Base-by-base conservation (phyloP, 345 rosid genomes). In the Dipteronia dyeriana region DNA sequence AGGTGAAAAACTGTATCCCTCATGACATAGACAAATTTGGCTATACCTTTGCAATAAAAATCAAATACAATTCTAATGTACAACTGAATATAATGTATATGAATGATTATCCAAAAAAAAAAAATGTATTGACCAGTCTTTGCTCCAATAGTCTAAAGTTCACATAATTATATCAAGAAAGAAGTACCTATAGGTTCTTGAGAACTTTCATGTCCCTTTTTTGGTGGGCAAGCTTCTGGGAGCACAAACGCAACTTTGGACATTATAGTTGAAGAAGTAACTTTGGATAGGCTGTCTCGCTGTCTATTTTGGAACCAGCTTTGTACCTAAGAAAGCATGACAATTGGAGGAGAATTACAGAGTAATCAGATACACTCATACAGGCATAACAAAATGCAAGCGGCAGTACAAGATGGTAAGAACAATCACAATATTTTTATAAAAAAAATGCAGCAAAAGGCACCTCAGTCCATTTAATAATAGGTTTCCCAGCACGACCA, bases 401-500 rank as follows among this genome's bases (percentile, higher is more conserved):
- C 31, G 22, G 56, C 45, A 66, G n/a, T 9, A 23, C 7, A 66
- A 70, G 38, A 14, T n/a, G 29, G 34, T 34, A 51, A 53, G 20
- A 78, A n/a, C 43, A 29, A 53, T 19, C 17, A 66, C 19, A 39
- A 9, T 29, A 76, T 66, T 9, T 69, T 45, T 9, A 26, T 31
- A 60, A 10, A 68, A 74, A 45, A 45, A 47, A 68, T 62, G 10
- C n/a, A 66, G 26, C 17, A 20, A 71, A 60, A 73, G 34, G 4
- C 71, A 88, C 95, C 89, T 89, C 91, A 22, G 81, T 80, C 93
- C 95, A 89, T 80, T 75, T 89, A 71, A 89, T 75, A 57, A 81
- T 43, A 60, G 95, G 92, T 79, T 91, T 91, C 68, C 95, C 92
- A 73, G 90, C 92, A 78, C 93, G 93, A 57, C 81, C 96, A 29